A percentile compares a stretch with the other conserved stretches of the same genome.
phyloP scores from a whole-genome alignment of 2,329 filamentous ascomycete genomes.

The Monilinia vaccinii-corymbosi region DNA sequence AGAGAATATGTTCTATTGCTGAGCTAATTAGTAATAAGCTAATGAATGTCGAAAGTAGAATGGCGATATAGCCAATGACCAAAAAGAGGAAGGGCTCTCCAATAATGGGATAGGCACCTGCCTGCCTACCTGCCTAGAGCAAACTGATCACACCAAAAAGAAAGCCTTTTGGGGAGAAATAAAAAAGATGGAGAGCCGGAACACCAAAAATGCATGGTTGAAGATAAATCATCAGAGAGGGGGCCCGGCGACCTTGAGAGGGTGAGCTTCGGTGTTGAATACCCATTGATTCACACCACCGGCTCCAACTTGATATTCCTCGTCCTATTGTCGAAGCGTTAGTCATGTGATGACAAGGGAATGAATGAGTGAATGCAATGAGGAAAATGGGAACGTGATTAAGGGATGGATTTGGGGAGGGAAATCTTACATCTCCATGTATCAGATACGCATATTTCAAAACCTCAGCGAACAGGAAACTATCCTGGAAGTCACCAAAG shows the following conservation, averaged over 20 bases:
- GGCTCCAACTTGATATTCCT: constrained; percentile 44
- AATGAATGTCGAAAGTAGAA: neutral
- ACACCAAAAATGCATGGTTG: neutral
- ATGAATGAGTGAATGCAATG: no score
- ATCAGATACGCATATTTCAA: constrained; percentile 78
- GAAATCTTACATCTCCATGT: constrained; percentile 24
- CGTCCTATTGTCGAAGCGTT: constrained; percentile 18
- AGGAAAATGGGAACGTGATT: no score
- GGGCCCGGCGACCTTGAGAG: constrained; percentile 37
- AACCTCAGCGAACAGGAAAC: constrained; percentile 81
- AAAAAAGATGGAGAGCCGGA: no score
- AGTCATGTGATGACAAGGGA: neutral
- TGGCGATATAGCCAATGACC: neutral
- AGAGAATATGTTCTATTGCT: neutral
- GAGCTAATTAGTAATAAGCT: neutral
- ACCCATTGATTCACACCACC: constrained; percentile 47
- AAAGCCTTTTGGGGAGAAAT: no score
- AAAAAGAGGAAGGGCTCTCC: neutral
- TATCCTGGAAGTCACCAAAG: constrained; percentile 67
- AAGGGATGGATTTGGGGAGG: no score
- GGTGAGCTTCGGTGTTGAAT: constrained; percentile 59
- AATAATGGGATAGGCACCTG: neutral
- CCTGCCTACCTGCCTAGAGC: neutral
- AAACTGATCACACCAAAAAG: neutral
- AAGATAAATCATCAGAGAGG: constrained; percentile 15